phyloP scores from a whole-genome alignment of 2,329 filamentous ascomycete genomes.

The Plectosphaerella sp. region DNA sequence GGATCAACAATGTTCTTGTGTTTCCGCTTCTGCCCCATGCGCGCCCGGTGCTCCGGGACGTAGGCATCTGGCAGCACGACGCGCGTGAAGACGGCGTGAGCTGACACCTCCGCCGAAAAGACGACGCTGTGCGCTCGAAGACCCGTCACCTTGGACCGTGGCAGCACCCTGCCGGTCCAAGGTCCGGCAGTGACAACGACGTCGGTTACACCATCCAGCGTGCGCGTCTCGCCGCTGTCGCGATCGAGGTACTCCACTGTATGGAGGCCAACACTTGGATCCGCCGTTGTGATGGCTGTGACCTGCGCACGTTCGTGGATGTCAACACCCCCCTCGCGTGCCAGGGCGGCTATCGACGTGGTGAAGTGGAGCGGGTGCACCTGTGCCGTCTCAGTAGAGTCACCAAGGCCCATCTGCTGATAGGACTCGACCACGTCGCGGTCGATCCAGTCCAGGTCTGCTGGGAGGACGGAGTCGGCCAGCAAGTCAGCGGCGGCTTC shows the following conservation, averaged over 20 bases:
- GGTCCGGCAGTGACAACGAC: conserved; percentile 54
- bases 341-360: conserved; percentile 73
- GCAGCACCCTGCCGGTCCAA: conserved; percentile 59
- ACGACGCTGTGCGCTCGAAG: conserved; percentile 63
- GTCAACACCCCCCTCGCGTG: conserved; percentile 62
- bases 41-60: conserved; percentile 43
- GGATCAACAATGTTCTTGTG: conserved; percentile 68
- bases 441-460: conserved; percentile 82
- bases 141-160: conserved; percentile 52
- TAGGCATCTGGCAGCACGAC: conserved; percentile 69
- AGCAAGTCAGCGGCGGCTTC: conserved; percentile 40
- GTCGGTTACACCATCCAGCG: conserved; percentile 44
- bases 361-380: conserved; percentile 93
- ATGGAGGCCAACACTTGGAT: conserved; percentile 35
- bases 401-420: conserved; percentile 70
- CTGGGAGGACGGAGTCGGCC: conserved; percentile 60
- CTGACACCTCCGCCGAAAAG: conserved; percentile 59
- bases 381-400: conserved; percentile 77
- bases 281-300: conserved; percentile 52
- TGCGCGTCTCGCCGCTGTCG: conserved; percentile 23
- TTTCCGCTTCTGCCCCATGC: conserved; percentile 43
- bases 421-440: conserved; percentile 63
- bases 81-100: conserved; percentile 81
- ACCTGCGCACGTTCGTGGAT: conserved; percentile 65
- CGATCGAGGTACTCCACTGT: conserved; percentile 58